These are phyloP conservation scores for Acaromyces ingoldii DNA, from an alignment of 1,284 basidiomycete species.

Conservation along the genomic window DNA sequence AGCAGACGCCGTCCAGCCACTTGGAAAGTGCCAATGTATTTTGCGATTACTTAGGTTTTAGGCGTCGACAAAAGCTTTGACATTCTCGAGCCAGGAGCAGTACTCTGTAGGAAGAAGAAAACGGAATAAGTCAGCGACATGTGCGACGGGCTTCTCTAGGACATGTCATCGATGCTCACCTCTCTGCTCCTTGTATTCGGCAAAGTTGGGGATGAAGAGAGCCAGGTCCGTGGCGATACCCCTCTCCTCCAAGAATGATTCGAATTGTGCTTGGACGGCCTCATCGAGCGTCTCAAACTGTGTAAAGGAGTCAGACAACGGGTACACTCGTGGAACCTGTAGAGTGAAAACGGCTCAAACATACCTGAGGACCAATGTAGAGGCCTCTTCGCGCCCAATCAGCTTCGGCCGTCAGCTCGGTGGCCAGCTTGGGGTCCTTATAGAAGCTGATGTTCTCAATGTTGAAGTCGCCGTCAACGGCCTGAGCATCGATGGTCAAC, in stretches of 20 bases:
- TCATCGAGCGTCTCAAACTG: constrained; percentile 86
- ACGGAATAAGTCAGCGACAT: not conserved
- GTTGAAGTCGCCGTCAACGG: constrained; percentile 68
- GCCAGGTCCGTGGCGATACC: constrained; percentile 76
- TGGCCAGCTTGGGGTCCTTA: constrained; percentile 66
- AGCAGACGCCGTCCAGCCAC: too few relatives aligned
- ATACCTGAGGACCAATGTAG: constrained; percentile 83
- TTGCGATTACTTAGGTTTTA: too few relatives aligned
- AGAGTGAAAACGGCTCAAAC: too few relatives aligned
- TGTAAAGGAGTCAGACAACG: constrained; percentile 8
- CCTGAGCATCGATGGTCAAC: constrained; percentile 45
- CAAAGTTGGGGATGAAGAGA: constrained; percentile 51
- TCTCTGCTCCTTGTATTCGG: constrained; percentile 50
- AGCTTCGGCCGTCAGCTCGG: constrained; percentile 75
- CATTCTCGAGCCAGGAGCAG: constrained; percentile 76
- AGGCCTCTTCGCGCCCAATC: constrained; percentile 87
- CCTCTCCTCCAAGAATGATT: constrained; percentile 75
- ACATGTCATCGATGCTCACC: constrained; percentile 12
- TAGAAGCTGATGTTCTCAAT: constrained; percentile 89
- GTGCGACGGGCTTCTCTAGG: not conserved
- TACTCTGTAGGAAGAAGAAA: constrained; percentile 63
- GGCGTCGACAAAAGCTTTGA: constrained; percentile 77
- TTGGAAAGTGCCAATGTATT: too few relatives aligned
- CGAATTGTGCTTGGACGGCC: constrained; percentile 77
- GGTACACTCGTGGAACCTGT: too few relatives aligned